Evolutionary conservation across 2,329 filamentous ascomycete genomes (phyloP), one percentile per base, ranked within the genome.

Genomic region (Exophiala viscosa): DNA sequence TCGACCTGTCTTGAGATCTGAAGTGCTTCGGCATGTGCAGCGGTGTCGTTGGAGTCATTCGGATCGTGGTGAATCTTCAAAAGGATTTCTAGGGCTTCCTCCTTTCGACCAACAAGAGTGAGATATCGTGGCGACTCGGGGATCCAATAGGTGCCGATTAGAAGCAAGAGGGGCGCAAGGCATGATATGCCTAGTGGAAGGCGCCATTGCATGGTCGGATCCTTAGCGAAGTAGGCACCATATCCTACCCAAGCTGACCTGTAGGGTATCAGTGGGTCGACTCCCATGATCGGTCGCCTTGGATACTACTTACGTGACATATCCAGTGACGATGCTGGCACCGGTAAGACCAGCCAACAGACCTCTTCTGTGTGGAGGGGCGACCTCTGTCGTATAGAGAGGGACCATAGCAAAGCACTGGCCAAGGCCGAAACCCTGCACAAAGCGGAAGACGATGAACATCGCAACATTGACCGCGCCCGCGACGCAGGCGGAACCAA

Each of bases 381-480:
- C 68, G 0, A 71, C 61, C 50, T 76, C 73, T 2, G 71, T 65
- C 2, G 75, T 64, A 50, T 74, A 76, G 0, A 70, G 64, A 0
- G 72, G 71, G 32, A 75, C 51, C 0, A 72, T 74, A 5, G 70
- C 67, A 48, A 74, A 71, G 2, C 75, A 59, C 57, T 69, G 70
- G 1, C 73, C 73, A 1, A 75, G 70, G 1, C 72, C 73, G 52
- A 73, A 69, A 8, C 73, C 73, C 31, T 48, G 45, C 11, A 48
- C 9, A 9, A 48, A 38, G 10, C 45, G 33, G 13, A 41, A 65
- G 23, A 66, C 39, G n/a, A 50, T 33, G 11, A 48, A 17, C 46
- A 53, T 53, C 13, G 42, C 13, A 6, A 53, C 23, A 28, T 41
- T 23, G 5, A 44, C 50, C 20, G 11, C n/a, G 11, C 68, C 70